These are phyloP conservation scores for Lyophyllum semitale DNA, from an alignment of 768 basidiomycete species.

Conservation along the genomic window DNA sequence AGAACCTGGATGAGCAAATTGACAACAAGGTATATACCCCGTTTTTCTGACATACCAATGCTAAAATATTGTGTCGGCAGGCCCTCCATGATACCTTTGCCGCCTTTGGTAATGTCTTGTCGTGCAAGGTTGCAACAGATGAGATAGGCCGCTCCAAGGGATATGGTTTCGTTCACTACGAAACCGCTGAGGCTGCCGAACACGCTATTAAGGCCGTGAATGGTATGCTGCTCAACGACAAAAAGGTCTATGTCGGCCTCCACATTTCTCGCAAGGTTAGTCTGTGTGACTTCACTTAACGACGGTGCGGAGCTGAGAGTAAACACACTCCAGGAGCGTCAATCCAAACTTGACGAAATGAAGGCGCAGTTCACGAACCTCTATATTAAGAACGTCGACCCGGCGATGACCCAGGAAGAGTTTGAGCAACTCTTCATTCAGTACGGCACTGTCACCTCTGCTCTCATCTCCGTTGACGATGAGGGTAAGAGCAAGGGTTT, in stretches of 20 bases:
- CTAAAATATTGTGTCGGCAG: slow-evolving; percentile 34
- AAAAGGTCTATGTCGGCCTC: slow-evolving; percentile 97
- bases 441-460: slow-evolving; percentile 87
- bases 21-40: slow-evolving; percentile 82
- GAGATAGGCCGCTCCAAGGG: slow-evolving; percentile 95
- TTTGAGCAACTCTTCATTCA: slow-evolving; percentile 77
- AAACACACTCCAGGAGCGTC: slow-evolving; percentile 69
- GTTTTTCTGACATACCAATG: neutral
- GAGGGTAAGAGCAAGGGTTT: slow-evolving; percentile 95
- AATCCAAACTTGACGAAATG: slow-evolving; percentile 98
- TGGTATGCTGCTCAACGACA: slow-evolving; percentile 99
- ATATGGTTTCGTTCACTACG: slow-evolving; percentile 99
- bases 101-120: slow-evolving; percentile 97
- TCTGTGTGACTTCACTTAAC: neutral
- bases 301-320: neutral
- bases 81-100: slow-evolving; percentile 99
- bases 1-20: slow-evolving; percentile 95
- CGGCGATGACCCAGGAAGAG: slow-evolving; percentile 80
- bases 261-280: slow-evolving; percentile 94
- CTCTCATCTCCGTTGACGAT: slow-evolving; percentile 81
- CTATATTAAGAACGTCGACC: slow-evolving; percentile 96
- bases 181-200: slow-evolving; percentile 94
- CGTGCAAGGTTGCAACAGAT: slow-evolving; percentile 98
- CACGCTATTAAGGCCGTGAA: slow-evolving; percentile 98
- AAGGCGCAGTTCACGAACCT: slow-evolving; percentile 97